Conservation (phyloP, 306 rosid species). For the Ammopiptanthus mongolicus region DNA sequence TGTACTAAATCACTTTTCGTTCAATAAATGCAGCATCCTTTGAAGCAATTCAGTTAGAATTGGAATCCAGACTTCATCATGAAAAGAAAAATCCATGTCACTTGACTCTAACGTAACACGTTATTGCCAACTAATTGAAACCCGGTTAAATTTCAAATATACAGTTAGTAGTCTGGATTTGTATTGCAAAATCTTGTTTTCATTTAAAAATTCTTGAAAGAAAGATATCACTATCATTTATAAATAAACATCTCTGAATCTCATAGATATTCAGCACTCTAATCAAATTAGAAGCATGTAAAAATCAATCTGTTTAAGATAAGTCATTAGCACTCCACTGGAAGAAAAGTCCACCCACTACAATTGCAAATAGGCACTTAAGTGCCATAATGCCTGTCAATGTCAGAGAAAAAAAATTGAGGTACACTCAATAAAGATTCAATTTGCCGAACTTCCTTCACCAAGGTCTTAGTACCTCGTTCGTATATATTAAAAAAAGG, state of each 20-base stretch:
- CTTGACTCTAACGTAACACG: not conserved
- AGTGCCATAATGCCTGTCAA: not conserved
- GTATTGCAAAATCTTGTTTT: not conserved
- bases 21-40: not conserved
- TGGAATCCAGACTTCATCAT: not conserved
- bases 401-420: not conserved
- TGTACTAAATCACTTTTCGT: not conserved
- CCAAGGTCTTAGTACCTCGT: not conserved
- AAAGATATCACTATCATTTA: not conserved
- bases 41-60: not conserved
- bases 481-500: not conserved
- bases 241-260: not conserved
- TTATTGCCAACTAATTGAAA: not conserved
- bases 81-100: not conserved
- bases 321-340: not conserved
- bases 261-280: not conserved
- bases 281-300: not conserved
- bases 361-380: too few species aligned
- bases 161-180: not conserved
- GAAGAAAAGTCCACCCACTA: not conserved
- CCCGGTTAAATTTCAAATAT: not conserved
- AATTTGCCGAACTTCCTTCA: not conserved
- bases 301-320: constrained; percentile 3
- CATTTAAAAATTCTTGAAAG: not conserved
- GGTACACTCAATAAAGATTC: not conserved